These are phyloP conservation scores for Allium cepa DNA, from an alignment of 106 monocot genomes.

Conservation along the genomic window DNA sequence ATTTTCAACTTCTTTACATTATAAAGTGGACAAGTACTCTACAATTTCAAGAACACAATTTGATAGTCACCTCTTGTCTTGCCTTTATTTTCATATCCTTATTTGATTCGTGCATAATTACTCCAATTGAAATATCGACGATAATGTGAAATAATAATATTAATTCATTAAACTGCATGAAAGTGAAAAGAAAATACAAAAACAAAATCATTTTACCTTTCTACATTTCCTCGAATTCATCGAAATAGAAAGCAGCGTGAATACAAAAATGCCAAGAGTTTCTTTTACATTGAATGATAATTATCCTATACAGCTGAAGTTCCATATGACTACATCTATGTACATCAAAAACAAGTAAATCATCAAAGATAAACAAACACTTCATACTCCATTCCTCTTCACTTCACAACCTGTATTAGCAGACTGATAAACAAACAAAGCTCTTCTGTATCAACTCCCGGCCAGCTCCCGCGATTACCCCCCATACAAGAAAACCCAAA, in stretches of 20 bases:
- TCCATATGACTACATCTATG: conserved; percentile 16
- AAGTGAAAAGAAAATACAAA: not conserved
- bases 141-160: not conserved
- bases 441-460: not conserved
- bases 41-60: too few relatives aligned
- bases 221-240: not conserved
- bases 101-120: too few relatives aligned
- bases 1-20: too few relatives aligned
- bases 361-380: conserved; percentile 4
- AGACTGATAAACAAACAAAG: not conserved
- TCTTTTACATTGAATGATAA: conserved; percentile 5
- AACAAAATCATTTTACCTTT: too few relatives aligned
- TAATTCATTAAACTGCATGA: not conserved
- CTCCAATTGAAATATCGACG: too few relatives aligned
- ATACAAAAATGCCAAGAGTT: too few relatives aligned
- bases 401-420: too few relatives aligned
- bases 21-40: too few relatives aligned
- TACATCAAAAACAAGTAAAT: conserved; percentile 26
- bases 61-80: too few relatives aligned
- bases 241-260: too few relatives aligned
- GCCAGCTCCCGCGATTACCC: conserved; percentile 11
- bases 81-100: too few relatives aligned
- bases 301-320: conserved; percentile 28
- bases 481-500: not conserved
- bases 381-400: not conserved